Evolutionary conservation across 345 rosid genomes (phyloP), one percentile per base, ranked within the genome.

Genomic region (Eucalyptus leucophloia): DNA sequence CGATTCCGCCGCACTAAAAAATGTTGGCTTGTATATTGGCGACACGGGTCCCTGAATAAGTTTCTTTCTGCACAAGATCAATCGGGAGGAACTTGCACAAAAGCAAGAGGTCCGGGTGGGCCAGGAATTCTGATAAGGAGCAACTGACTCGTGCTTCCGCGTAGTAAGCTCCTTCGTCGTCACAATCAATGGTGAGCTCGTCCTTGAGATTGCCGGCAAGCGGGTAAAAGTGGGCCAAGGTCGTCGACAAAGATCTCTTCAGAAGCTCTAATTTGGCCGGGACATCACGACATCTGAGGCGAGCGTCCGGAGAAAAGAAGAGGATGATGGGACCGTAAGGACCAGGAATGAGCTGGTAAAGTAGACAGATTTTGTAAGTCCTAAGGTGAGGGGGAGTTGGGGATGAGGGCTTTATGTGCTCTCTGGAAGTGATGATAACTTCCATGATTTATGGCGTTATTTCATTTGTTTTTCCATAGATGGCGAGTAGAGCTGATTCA

Each of bases 1-100:
- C 93, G 4, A 93, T 87, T 5, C 94, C 89, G 1, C 96, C 94
- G 12, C 94, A 92, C 2, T 91, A 49, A 49, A 94, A 93, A 28
- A 88, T 87, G 89, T 90, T 94, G 11, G 93, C 92, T 85, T 93
- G 7, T 49, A 14, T 0, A 49, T 49, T 49, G 51, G 51, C 17
- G 94, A 90, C 91, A 49, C 5, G 88, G 34, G 90, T 89, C 88
- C 90, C 94, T 5, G 56, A 89, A 7, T 24, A 77, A 9, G 92
- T 77, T 86, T 92, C 92, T 44, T 81, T 88, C 32, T 28, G 10
- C 62, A 40, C 23, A 77, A 90, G 49, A 4, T 82, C 91, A 30
- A 90, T 47, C 13, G 94, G 95, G 77, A 93, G 90, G 24, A 94
- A 86, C 42, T 34, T 50, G 44, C 88, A 60, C 53, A 94, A 44